Evolutionary conservation across 371 early-diverging fungal genomes (phyloP), one percentile per base, ranked within the genome.

Genomic region (Actinomortierella ambigua): DNA sequence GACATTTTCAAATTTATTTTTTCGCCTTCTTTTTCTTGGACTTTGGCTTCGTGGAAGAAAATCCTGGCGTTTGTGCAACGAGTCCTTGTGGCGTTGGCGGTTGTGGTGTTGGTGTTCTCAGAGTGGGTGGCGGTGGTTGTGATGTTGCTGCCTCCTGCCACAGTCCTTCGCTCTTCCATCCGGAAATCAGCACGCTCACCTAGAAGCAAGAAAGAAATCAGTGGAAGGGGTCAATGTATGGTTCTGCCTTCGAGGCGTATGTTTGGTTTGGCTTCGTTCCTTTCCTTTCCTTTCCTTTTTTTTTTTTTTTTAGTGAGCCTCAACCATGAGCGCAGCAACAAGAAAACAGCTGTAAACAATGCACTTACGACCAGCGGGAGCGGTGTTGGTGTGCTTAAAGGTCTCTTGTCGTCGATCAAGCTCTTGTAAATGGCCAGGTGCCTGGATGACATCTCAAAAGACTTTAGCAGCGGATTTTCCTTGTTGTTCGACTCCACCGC

Each of bases 111-210:
- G 59, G 29, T 20, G 62, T 61, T 34, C 59, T 44, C n/a, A 52
- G 44, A 51, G 39, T 60, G 46, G 53, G 34, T 5, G 20, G 44
- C 13, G 55, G 20, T n/a, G 55, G 61, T 20, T 57, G 60, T 44
- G 49, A 63, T 18, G 57, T 43, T 23, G 73, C 60, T 20, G 52
- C 63, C 26, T 71, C 73, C 29, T 55, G 67, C 76, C 76, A 76
- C 22, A 66, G 40, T 0, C 76, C 76, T 46, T 76, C 76, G 8
- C 69, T 62, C 50, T 76, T 76, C 76, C 76, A 76, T n/a, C 76
- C 76, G 44, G 66, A 69, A 27, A 76, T 70, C 17, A 76, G 54
- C 5, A 76, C 70, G 34, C 69, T 65, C 48, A 76, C 63, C 76
- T 76, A 52, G 2, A n/a, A 18, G 27, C 18, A 26, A 24, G n/a